Conservation (phyloP, 129 eudicot genomes). For the Heracleum sosnowskyi region DNA sequence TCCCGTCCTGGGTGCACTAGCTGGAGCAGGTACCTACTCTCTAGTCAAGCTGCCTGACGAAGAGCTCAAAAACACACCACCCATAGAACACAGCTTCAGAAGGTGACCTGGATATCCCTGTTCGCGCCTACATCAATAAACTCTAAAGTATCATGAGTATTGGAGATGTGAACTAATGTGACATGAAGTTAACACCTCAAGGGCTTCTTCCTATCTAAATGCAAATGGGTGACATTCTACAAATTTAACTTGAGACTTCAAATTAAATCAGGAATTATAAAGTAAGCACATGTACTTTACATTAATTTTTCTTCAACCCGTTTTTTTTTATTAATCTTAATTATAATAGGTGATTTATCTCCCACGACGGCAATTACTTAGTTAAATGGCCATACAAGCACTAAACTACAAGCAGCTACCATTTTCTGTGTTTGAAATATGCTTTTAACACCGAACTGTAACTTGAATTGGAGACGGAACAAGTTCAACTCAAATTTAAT, state of each 20-base stretch:
- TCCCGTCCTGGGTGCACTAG: constrained; percentile 78
- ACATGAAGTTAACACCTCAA: neutral
- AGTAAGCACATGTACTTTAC: neutral
- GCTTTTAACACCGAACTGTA: too few species aligned
- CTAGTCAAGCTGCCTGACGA: constrained; percentile 74
- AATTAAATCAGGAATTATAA: neutral
- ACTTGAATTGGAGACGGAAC: too few species aligned
- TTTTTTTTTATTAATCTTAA: too few species aligned
- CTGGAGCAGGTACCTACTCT: constrained; percentile 82
- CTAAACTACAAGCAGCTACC: too few species aligned
- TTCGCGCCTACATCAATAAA: constrained; percentile 10
- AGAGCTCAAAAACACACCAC: constrained; percentile 27
- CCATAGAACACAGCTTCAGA: constrained; percentile 55
- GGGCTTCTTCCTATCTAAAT: neutral
- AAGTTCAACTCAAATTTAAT: too few species aligned
- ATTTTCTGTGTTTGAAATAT: too few species aligned
- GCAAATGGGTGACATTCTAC: neutral
- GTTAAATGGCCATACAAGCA: neutral
- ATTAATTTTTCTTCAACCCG: neutral
- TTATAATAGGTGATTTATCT: neutral
- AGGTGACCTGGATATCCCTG: constrained; percentile 29
- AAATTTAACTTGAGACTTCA: neutral
- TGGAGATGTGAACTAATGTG: neutral
- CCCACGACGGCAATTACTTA: neutral
- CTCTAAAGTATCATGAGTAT: neutral